Conservation (phyloP, 2,329 filamentous ascomycete genomes). For the Fusarium solani-melongenae region DNA sequence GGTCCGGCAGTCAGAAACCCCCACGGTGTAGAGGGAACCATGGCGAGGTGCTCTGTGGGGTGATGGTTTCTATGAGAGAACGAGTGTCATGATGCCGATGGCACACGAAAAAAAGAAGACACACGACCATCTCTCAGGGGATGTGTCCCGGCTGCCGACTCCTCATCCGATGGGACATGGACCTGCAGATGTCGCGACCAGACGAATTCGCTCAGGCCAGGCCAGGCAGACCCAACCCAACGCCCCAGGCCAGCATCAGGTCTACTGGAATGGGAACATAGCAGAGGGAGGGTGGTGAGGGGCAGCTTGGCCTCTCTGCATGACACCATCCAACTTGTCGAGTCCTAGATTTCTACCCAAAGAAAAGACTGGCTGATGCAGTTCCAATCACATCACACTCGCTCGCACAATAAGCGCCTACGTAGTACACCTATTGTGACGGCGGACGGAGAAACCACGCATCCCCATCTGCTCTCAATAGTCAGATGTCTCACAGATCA, state of each 20-base stretch:
- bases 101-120: conserved; percentile 21
- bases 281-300: conserved; percentile 36
- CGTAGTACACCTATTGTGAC: conserved; percentile 24
- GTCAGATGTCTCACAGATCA: conserved; percentile 36
- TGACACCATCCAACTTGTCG: conserved; percentile 42
- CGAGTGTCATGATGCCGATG: conserved; percentile 36
- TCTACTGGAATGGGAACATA: conserved; percentile 11
- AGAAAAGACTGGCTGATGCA: conserved; percentile 26
- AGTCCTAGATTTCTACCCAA: conserved; percentile 29
- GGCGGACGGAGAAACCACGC: conserved; percentile 16
- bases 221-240: conserved; percentile 18
- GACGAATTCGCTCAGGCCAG: conserved; percentile 29
- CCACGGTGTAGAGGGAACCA: conserved; percentile 18
- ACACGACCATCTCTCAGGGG: conserved; percentile 24
- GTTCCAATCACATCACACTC: conserved; percentile 34
- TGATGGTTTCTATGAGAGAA: conserved; percentile 23
- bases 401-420: conserved; percentile 32
- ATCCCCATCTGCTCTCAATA: conserved; percentile 16
- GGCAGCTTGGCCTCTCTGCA: conserved; percentile 37
- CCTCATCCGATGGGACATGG: conserved; percentile 39
- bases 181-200: conserved; percentile 38
- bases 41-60: conserved; percentile 25
- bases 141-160: conserved; percentile 15
- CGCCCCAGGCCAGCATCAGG: background rate
- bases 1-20: conserved; percentile 21